These are phyloP conservation scores for Nemania sp. DNA, from an alignment of 2,329 filamentous ascomycete species.

Conservation along the genomic window DNA sequence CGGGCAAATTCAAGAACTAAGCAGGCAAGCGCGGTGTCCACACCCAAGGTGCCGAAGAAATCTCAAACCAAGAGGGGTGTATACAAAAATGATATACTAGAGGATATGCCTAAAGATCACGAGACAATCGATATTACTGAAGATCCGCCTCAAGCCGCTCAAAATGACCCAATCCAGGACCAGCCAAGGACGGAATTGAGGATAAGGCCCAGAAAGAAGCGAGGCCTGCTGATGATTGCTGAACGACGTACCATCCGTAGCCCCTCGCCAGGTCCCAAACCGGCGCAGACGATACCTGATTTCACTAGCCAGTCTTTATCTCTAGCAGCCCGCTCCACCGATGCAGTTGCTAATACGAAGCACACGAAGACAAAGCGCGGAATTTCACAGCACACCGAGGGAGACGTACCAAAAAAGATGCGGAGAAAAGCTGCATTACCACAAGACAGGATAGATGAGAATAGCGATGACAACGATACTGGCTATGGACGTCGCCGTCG, in stretches of 20 bases:
- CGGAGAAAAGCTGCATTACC: neutral
- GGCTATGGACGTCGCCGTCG: neutral
- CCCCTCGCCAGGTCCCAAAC: slow-evolving; percentile 8
- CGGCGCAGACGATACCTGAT: neutral
- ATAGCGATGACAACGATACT: neutral
- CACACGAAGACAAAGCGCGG: too few relatives aligned
- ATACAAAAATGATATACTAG: neutral
- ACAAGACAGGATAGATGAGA: neutral
- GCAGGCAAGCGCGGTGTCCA: neutral
- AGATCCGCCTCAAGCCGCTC: neutral
- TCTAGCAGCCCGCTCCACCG: neutral
- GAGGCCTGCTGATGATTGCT: slow-evolving; percentile 52
- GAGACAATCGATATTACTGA: slow-evolving; percentile 12
- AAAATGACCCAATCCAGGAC: slow-evolving; percentile 9
- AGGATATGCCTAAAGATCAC: neutral
- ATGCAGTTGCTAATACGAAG: neutral
- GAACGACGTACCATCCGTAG: slow-evolving; percentile 37
- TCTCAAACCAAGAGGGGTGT: neutral
- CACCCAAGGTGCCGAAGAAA: neutral
- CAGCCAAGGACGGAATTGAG: slow-evolving; percentile 50
- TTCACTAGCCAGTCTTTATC: neutral
- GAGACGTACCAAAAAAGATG: neutral
- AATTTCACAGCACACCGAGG: too few relatives aligned
- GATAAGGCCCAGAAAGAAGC: slow-evolving; percentile 51
- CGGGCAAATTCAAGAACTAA: neutral